Evolutionary conservation across 345 rosid genomes (phyloP).

Genomic region (Arabis alpina): DNA sequence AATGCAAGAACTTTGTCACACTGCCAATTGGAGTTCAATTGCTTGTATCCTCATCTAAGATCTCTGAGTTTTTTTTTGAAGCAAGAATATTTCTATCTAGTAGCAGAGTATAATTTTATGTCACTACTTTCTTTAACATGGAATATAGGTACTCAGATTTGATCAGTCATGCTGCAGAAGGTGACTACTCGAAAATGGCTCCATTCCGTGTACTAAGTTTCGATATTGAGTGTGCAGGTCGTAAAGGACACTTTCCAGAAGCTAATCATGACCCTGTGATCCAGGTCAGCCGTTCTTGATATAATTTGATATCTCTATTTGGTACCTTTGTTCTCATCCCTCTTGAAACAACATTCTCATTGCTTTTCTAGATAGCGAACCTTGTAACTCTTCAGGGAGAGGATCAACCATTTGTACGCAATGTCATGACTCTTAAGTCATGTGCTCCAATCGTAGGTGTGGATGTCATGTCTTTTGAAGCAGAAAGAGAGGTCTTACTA

Average conservation of each 20-base stretch:
- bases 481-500: slow-evolving; percentile 86
- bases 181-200: slow-evolving; percentile 97
- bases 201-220: slow-evolving; percentile 97
- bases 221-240: slow-evolving; percentile 99
- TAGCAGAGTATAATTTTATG: slow-evolving; percentile 16
- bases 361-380: slow-evolving; percentile 81
- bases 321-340: slow-evolving; percentile 3
- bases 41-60: slow-evolving; percentile 75
- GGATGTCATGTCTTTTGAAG: slow-evolving; percentile 90
- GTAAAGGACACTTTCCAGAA: slow-evolving; percentile 99
- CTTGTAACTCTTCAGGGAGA: slow-evolving; percentile 94
- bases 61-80: slow-evolving; percentile 12
- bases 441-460: slow-evolving; percentile 94
- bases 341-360: slow-evolving; percentile 34
- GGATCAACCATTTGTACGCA: slow-evolving; percentile 80
- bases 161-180: slow-evolving; percentile 88
- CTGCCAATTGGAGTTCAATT: slow-evolving; percentile 91
- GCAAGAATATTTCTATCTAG: slow-evolving; percentile 14
- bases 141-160: slow-evolving; percentile 68
- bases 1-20: slow-evolving; percentile 63
- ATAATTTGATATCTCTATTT: slow-evolving; percentile 11
- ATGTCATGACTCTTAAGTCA: slow-evolving; percentile 95
- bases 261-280: slow-evolving; percentile 96
- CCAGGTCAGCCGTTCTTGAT: slow-evolving; percentile 61
- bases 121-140: slow-evolving; percentile 46